A percentile compares a stretch with the other conserved stretches of the same genome.
phyloP scores from a whole-genome alignment of 441 rosid species.

The Adansonia grandidieri region DNA sequence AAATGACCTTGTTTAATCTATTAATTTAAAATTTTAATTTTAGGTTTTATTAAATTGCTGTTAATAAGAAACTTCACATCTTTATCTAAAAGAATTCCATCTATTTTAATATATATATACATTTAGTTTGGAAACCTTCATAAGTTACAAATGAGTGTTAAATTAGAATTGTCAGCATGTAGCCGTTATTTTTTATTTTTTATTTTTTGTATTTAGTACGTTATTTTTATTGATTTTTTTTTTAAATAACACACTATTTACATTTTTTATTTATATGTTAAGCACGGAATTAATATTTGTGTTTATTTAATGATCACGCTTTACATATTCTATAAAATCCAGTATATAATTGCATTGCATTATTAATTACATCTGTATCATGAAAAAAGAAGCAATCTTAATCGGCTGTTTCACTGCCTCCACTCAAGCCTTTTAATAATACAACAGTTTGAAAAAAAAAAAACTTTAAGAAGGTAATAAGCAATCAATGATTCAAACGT shows the following conservation, averaged over 20 bases:
- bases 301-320: background rate
- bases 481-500: conserved; percentile 1
- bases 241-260: no score
- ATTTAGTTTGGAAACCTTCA: no score
- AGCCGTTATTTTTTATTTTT: background rate
- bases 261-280: no score
- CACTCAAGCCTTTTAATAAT: background rate
- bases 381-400: background rate
- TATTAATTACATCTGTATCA: background rate
- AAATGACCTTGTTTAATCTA: no score
- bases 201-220: no score
- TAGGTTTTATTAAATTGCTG: no score
- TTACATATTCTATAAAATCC: background rate
- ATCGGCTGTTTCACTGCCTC: background rate
- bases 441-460: background rate
- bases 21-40: no score
- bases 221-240: no score
- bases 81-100: no score
- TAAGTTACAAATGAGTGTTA: background rate
- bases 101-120: no score
- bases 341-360: background rate
- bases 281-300: no score
- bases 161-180: background rate
- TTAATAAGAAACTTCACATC: no score
- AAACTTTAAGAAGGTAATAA: background rate